Conservation (phyloP, 768 basidiomycete species). For the Psilocybe cubensis region DNA sequence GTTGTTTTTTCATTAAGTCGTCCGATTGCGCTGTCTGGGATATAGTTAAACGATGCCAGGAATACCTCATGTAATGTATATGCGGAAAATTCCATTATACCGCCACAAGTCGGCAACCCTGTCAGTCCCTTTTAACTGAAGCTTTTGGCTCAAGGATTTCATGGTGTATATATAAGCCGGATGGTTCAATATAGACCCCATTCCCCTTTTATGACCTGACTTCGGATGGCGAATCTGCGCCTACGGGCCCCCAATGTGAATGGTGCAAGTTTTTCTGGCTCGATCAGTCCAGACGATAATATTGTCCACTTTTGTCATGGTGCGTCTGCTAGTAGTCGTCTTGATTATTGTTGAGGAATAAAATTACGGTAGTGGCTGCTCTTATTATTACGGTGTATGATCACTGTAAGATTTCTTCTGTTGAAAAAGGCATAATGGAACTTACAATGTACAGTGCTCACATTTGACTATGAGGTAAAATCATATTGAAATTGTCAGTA, state of each 20-base stretch:
- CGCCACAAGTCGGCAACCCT: slow-evolving; percentile 15
- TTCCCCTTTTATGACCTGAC: slow-evolving; percentile 1
- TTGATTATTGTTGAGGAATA: neutral
- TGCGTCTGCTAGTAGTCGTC: slow-evolving; percentile 4
- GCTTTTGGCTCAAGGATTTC: neutral
- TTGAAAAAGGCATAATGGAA: neutral
- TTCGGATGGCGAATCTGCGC: slow-evolving; percentile 5
- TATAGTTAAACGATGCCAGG: neutral
- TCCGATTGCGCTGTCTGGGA: neutral
- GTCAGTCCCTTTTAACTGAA: neutral
- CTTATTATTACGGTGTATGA: slow-evolving; percentile 24
- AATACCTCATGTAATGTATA: neutral
- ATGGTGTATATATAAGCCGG: slow-evolving; percentile 3
- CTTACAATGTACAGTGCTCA: slow-evolving; percentile 15
- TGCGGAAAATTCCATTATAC: neutral
- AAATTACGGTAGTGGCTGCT: slow-evolving; percentile 18
- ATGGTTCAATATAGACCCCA: neutral
- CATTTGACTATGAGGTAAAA: slow-evolving; percentile 24
- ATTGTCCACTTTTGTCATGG: slow-evolving; percentile 27
- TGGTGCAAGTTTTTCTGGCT: slow-evolving; percentile 4
- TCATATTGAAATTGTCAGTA: neutral
- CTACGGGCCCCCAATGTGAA: slow-evolving; percentile 9
- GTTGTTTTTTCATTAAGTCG: neutral
- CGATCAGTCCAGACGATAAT: slow-evolving; percentile 6
- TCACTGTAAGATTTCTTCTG: slow-evolving; percentile 16